Evolutionary conservation across 805 yeast species (phyloP).

Genomic region (Ogataea nonfermentans): DNA sequence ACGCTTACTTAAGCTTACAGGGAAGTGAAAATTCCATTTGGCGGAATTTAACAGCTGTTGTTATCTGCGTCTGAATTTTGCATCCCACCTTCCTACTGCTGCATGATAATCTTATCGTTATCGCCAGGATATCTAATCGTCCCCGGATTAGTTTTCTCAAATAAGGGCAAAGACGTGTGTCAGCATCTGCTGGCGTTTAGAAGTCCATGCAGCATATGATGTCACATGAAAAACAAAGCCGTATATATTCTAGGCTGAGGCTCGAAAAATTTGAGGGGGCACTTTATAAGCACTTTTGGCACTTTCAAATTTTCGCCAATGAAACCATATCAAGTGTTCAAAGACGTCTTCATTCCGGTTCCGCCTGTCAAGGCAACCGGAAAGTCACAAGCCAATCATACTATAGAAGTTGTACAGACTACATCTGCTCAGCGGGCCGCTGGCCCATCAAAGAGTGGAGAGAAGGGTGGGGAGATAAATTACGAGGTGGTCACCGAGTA

Average conservation of each 20-base stretch:
- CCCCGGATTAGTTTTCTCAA: conserved; percentile 1
- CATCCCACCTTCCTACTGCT: too few relatives aligned
- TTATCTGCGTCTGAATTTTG: too few relatives aligned
- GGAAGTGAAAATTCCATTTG: too few relatives aligned
- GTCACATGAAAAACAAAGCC: not conserved
- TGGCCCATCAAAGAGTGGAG: not conserved
- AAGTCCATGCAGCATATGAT: conserved; percentile 1
- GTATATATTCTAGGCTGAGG: too few relatives aligned
- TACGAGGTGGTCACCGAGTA: conserved; percentile 7
- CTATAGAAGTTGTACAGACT: conserved; percentile 1
- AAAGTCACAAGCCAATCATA: conserved; percentile 11
- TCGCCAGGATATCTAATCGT: not conserved
- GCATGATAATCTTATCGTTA: too few relatives aligned
- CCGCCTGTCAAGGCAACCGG: conserved; percentile 23
- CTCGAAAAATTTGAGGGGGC: conserved; percentile 1
- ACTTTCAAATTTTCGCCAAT: not conserved
- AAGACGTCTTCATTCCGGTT: conserved; percentile 28
- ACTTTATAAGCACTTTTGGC: not conserved
- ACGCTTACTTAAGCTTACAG: too few relatives aligned
- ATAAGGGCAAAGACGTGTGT: not conserved
- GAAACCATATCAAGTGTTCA: conserved; percentile 13
- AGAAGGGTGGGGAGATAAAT: conserved; percentile 6
- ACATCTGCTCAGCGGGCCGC: not conserved
- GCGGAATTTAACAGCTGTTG: too few relatives aligned
- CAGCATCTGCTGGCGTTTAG: not conserved